Evolutionary conservation across 306 rosid species (phyloP).

Genomic region (Casuarina equisetifolia): DNA sequence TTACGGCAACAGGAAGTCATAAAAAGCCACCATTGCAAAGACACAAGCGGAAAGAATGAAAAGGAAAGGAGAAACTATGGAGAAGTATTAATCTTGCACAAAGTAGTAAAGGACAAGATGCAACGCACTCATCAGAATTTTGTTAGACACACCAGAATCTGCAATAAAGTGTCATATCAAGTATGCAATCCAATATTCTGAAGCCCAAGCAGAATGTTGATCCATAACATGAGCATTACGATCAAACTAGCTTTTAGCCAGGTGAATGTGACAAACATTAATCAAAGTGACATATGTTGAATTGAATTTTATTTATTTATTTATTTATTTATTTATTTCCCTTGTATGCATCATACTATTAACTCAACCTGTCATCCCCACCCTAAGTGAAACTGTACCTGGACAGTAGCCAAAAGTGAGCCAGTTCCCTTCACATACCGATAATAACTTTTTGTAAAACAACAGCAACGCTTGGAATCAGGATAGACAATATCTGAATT

Average conservation of each 20-base stretch:
- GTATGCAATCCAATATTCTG: neutral
- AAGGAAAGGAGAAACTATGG: neutral
- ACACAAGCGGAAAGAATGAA: no score
- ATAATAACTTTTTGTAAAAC: conserved; percentile 89
- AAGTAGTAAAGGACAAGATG: neutral
- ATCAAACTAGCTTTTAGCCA: neutral
- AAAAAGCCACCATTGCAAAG: neutral
- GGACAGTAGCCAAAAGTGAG: conserved; percentile 77
- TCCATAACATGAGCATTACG: neutral
- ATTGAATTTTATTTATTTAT: no score
- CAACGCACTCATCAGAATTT: neutral
- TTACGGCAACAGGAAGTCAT: neutral
- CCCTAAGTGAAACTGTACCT: conserved; percentile 47
- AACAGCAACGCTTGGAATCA: conserved; percentile 92
- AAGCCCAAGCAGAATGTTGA: neutral
- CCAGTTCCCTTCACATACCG: conserved; percentile 97
- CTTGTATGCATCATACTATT: neutral
- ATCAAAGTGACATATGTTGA: no score
- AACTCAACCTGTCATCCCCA: neutral
- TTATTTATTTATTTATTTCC: neutral
- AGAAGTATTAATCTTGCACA: neutral
- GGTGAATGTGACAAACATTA: neutral
- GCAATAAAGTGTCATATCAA: neutral
- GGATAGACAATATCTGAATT: conserved; percentile 77
- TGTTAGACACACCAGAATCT: neutral